Evolutionary conservation across 192 early-diverging fungal genomes (phyloP), one percentile per base, ranked within the genome.

Genomic region (Dissophora ornata): DNA sequence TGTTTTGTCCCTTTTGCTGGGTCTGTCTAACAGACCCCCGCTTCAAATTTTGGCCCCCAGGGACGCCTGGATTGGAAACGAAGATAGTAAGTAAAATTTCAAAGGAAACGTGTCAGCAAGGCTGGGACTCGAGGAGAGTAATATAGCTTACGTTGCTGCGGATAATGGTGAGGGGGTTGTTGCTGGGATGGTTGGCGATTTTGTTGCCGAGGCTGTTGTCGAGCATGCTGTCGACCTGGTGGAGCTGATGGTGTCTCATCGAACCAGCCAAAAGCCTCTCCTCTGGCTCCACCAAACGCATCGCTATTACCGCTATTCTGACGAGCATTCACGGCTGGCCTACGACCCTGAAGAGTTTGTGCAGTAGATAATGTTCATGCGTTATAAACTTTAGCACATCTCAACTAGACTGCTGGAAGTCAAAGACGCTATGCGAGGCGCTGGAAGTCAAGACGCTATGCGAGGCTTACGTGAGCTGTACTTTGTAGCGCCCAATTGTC

Each of bases 191-290:
- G 59, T 16, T 48, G 19, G 6, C 19, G 16, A 4, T 18, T 45
- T 38, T 19, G 63, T 46, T 45, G 65, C 29, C 62, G 21, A 41
- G 52, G 40, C 19, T 28, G 33, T 19, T 52, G 53, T 32, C 65
- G 24, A 41, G 21, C 6, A 21, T 32, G n/a, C 18, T 48, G 55
- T 18, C 49, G 48, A 16, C 36, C 13, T 24, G 24, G 9, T 19
- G 48, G 59, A 45, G 33, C 25, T 2, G 47, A 33, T 24, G 50
- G 19, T 30, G 49, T 5, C n/a, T 44, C 67, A 28, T 69, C 67
- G 28, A 69, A 69, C 67, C 67, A 69, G 19, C 41, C 57, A 19
- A 53, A 61, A 9, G 29, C 15, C 8, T 54, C 51, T 13, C 30
- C 57, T 18, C 12, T 42, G 16, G 25, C 12, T 21, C 45, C 36